Conservation (phyloP, 2,329 filamentous ascomycete species). For the Karstenula rhodostoma region DNA sequence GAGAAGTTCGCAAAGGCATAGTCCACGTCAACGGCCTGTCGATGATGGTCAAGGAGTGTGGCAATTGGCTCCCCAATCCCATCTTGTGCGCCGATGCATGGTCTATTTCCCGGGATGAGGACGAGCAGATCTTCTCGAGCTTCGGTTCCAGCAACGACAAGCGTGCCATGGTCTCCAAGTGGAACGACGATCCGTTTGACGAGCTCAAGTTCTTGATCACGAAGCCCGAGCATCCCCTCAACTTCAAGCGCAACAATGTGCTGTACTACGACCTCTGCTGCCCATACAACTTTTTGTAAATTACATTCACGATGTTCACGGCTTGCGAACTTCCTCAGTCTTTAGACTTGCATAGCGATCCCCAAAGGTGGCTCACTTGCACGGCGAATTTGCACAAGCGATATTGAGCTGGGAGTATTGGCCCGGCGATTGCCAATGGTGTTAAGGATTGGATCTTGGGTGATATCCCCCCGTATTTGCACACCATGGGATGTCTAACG, state of each 20-base stretch:
- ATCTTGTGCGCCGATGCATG: background rate
- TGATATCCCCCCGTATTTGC: conserved; percentile 3
- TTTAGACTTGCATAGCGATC: conserved; percentile 7
- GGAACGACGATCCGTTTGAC: background rate
- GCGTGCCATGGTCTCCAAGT: background rate
- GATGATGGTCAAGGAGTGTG: background rate
- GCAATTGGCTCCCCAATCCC: background rate
- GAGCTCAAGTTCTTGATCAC: background rate
- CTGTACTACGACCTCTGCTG: background rate
- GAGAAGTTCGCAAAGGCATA: conserved; percentile 70
- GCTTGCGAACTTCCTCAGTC: background rate
- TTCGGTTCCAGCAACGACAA: background rate
- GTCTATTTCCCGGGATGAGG: background rate
- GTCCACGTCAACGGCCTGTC: background rate
- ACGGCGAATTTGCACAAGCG: background rate
- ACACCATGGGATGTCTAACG: background rate
- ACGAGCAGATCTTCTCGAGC: background rate
- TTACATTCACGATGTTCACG: conserved; percentile 2
- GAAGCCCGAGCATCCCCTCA: background rate
- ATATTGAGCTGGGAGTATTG: background rate
- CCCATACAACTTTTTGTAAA: background rate
- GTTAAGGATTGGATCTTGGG: conserved; percentile 1
- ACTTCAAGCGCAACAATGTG: background rate
- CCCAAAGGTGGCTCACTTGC: background rate
- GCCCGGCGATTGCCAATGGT: background rate